Base-by-base conservation (phyloP, 2,329 filamentous ascomycete genomes). In the Pseudogymnoascus sp. region DNA sequence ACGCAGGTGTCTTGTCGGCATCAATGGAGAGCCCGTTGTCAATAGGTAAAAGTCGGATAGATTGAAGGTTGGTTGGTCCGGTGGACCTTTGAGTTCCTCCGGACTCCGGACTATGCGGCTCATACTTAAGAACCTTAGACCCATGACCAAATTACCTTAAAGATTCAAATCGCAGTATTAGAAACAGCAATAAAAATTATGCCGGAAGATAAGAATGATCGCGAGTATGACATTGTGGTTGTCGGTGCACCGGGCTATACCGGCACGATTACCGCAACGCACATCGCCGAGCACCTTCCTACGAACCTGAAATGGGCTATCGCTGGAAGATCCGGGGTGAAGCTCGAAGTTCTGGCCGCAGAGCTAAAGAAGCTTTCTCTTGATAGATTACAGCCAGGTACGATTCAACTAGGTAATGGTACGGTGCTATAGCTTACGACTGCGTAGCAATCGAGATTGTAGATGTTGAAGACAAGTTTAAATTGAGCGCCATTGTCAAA, bases 241-340 rank as follows among this genome's bases (percentile, higher is more conserved):
- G 79, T 88, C 18, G 87, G 87, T 23, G 86, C 87, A 11, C 88
- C 82, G 73, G 92, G 92, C 28, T 96, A 95, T 75, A 97, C 92
- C 0, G 92, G 92, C 40, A 87, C 85, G 67, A 80, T 89, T 68
- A 86, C 86, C 2, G 87, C 87, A 31, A 86, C 95, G 73, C 85
- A 94, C 74, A 88, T 96, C 70, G 81, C 85, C 61, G 81, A 80
- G 14, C 77, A 84, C 67, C 79, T 92, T 0, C 89, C 92, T 0
- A 90, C 88, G 16, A 84, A 91, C 72, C 75, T 96, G 65, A 91
- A 85, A 78, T 97, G 92, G 92, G 92, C 91, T 12, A 79, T 97
- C 62, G 90, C 91, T 56, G 92, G 92, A 31, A 88, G 92, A 28
- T 92, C 90, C 14, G 78, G 81, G 59, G 77, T 80, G 59, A 96